A percentile compares a stretch with the other conserved stretches of the same genome.
These are phyloP conservation scores for Abelmoschus esculentus DNA, from an alignment of 345 rosid species.

Conservation along the genomic window DNA sequence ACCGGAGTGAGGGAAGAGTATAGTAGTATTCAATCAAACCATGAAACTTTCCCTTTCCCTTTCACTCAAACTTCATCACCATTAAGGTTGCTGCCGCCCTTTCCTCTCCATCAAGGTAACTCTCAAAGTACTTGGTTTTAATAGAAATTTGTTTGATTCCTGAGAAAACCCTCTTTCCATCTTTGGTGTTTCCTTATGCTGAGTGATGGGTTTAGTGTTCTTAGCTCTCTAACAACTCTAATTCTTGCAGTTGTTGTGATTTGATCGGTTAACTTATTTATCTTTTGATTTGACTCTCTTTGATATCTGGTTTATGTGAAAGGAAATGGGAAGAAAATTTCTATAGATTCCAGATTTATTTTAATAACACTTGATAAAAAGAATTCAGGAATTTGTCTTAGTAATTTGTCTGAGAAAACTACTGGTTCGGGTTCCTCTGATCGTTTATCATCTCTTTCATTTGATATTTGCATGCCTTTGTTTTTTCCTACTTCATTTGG, in stretches of 20 bases:
- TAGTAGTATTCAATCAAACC: neutral
- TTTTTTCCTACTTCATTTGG: neutral
- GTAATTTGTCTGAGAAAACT: neutral
- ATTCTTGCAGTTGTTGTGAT: neutral
- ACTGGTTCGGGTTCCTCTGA: neutral
- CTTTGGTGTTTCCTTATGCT: neutral
- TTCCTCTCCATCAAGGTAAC: slow-evolving; percentile 2
- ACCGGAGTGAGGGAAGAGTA: neutral
- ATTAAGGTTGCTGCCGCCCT: too few relatives aligned
- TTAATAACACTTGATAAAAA: neutral
- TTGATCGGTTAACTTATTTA: neutral
- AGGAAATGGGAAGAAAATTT: neutral
- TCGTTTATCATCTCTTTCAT: neutral
- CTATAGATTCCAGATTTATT: neutral
- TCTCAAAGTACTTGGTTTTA: neutral
- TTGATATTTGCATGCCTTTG: neutral
- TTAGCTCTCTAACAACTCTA: neutral
- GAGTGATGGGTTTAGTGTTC: neutral
- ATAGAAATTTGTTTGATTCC: neutral
- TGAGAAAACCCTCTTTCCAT: neutral
- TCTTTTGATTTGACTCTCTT: neutral
- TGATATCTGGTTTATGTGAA: neutral
- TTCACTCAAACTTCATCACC: neutral
- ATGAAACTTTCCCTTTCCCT: neutral
- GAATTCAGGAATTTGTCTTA: neutral